Base-by-base conservation (phyloP, 345 rosid genomes). In the Eucalyptus tenuipes region DNA sequence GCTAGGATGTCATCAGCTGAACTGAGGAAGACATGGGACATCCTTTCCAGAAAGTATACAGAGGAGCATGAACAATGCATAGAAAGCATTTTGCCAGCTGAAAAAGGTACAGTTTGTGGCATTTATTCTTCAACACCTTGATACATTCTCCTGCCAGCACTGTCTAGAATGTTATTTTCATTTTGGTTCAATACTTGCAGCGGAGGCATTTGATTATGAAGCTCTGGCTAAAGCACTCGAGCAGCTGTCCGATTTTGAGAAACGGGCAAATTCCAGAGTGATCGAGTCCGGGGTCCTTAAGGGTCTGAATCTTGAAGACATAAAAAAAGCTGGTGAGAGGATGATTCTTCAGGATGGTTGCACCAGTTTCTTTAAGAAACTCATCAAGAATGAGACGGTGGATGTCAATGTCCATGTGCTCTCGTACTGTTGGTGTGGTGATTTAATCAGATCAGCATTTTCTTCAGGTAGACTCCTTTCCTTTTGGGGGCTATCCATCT, bases 401-500 rank as follows among this genome's bases (percentile, higher is more conserved):
- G 93, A 94, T 91, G 93, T 94, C 61, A 90, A 94, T 85, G 90
- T 95, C 90, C 96, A 97, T 61, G 91, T 98, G 80, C 96, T 97
- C 86, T 98, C 99, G 13, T 98, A 96, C 90, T 98, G 99, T 92
- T 98, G 99, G 99, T 98, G 97, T 88, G 98, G 93, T 88, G 98
- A 96, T 90, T 98, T 98, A 89, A 97, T 98, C 89, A 94, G 96
- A 86, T 93, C 96, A 81, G 95, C 96, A 86, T 96, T 97, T 80
- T 91, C 91, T 90, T 93, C 98, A 87, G 96, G 99, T 96, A 93
- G 88, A 89, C 68, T 86, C 86, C 24, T 18, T 37, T n/a, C 61
- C 75, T 45, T n/a, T 49, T 42, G 52, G 84, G 82, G 47, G 84
- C 84, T 40, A 40, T 47, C 47, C 84, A 40, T 75, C 45, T 42